Conservation (phyloP, 2,329 filamentous ascomycete genomes). For the Colletotrichum cereale region DNA sequence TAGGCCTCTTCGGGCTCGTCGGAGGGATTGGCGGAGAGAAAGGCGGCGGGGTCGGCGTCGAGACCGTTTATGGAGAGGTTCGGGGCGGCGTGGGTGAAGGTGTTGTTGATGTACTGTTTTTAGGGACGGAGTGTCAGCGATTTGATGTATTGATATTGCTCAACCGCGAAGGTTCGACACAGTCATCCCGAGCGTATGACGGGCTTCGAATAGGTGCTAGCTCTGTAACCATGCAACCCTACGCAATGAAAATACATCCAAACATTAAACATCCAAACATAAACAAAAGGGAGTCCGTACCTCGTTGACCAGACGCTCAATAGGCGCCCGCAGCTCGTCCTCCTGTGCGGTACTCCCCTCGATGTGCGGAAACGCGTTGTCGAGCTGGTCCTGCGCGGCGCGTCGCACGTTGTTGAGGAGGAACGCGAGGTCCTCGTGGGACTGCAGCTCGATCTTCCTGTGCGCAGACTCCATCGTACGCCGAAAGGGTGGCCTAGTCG, state of each 20-base stretch:
- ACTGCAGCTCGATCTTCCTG: constrained; percentile 84
- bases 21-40: constrained; percentile 48
- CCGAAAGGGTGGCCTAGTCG: background rate
- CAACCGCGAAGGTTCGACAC: background rate
- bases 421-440: constrained; percentile 78
- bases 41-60: constrained; percentile 56
- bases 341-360: constrained; percentile 55
- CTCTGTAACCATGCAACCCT: background rate
- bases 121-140: background rate
- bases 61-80: constrained; percentile 75
- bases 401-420: constrained; percentile 77
- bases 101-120: constrained; percentile 70
- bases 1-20: constrained; percentile 58
- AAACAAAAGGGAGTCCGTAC: constrained; percentile 50
- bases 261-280: background rate
- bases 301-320: constrained; percentile 71
- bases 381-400: constrained; percentile 75
- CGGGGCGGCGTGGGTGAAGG: constrained; percentile 68
- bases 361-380: constrained; percentile 75
- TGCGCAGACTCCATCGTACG: constrained; percentile 60
- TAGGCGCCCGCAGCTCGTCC: constrained; percentile 69
- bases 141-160: too few species aligned
- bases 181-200: background rate
- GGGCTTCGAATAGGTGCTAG: too few species aligned
- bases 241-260: background rate